Conservation (phyloP, 352 stramenopile genomes). For the Phytophthora fragariae region DNA sequence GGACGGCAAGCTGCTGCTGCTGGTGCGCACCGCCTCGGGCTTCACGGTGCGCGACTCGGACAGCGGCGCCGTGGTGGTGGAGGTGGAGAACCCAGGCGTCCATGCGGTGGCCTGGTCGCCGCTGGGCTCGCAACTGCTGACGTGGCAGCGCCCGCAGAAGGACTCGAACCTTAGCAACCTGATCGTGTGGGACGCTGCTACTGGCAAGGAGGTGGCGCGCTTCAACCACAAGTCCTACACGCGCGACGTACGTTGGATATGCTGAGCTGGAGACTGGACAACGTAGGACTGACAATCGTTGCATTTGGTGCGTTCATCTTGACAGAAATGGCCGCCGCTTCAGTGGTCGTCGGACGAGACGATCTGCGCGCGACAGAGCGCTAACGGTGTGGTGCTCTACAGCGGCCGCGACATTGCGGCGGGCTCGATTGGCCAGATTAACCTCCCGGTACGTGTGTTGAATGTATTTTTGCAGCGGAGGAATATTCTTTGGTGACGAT, state of each 20-base stretch:
- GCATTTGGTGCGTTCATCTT: background rate
- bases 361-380: constrained; percentile 82
- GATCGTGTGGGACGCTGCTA: constrained; percentile 79
- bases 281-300: constrained; percentile 6
- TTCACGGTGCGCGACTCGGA: constrained; percentile 78
- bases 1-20: constrained; percentile 70
- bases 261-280: background rate
- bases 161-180: constrained; percentile 79
- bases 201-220: constrained; percentile 65
- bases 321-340: constrained; percentile 89
- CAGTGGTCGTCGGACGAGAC: constrained; percentile 92
- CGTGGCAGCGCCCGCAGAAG: constrained; percentile 89
- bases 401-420: constrained; percentile 67
- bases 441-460: constrained; percentile 57
- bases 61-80: constrained; percentile 60
- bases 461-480: background rate
- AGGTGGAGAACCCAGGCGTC: constrained; percentile 79
- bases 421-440: constrained; percentile 75
- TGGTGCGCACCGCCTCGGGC: constrained; percentile 67
- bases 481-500: constrained; percentile 6
- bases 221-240: constrained; percentile 91
- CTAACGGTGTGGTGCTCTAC: constrained; percentile 83
- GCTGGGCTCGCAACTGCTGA: constrained; percentile 83
- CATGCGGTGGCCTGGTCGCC: constrained; percentile 86
- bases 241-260: constrained; percentile 62